Evolutionary conservation across 2,329 filamentous ascomycete species (phyloP).

Genomic region (Lasiodiplodia sp.): DNA sequence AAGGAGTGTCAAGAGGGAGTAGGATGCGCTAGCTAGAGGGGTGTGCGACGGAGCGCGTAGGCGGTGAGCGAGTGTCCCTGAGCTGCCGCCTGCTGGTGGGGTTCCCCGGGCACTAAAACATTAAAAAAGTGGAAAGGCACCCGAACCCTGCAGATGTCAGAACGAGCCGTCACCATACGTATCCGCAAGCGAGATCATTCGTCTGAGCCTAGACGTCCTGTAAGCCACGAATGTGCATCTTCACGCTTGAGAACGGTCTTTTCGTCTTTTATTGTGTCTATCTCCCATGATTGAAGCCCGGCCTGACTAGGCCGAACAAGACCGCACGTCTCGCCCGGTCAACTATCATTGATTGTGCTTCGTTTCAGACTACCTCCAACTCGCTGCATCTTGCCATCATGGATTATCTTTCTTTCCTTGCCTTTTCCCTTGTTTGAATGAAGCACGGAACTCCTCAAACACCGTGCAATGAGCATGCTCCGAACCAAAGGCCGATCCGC

Average conservation of each 20-base stretch:
- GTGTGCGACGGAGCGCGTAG: conserved; percentile 8
- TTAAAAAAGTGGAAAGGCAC: conserved; percentile 4
- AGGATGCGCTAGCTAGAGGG: background rate
- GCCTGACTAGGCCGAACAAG: background rate
- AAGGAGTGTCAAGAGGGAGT: background rate
- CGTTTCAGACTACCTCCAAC: background rate
- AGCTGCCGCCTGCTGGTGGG: background rate
- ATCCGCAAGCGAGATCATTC: background rate
- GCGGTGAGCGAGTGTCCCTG: conserved; percentile 22
- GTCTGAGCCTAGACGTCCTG: background rate
- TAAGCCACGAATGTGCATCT: background rate
- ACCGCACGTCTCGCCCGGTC: background rate
- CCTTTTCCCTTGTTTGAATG: conserved; percentile 25
- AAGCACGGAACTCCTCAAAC: conserved; percentile 26
- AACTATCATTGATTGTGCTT: background rate
- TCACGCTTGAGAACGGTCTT: background rate
- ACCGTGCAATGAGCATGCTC: conserved; percentile 27
- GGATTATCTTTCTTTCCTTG: conserved; percentile 1
- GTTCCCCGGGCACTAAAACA: background rate
- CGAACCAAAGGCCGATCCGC: background rate
- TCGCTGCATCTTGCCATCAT: conserved; percentile 8
- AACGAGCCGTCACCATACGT: background rate
- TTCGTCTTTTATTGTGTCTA: background rate
- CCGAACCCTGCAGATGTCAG: conserved; percentile 12
- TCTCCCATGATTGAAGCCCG: background rate